These are phyloP conservation scores for Talaromyces sp. DNA, from an alignment of 2,329 filamentous ascomycete genomes.

Conservation along the genomic window DNA sequence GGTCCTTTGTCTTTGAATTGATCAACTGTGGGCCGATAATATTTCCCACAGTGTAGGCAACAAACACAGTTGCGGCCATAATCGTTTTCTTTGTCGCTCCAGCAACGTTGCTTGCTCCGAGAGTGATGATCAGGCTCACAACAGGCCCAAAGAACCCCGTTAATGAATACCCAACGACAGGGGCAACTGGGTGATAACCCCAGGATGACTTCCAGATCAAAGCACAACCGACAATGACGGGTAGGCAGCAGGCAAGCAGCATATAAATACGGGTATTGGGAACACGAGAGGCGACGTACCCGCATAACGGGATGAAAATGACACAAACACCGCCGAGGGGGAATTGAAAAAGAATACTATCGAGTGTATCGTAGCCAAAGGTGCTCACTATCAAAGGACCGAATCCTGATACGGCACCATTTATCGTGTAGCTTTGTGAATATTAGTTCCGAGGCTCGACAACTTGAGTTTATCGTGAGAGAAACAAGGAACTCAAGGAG, in stretches of 20 bases:
- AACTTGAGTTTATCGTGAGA: not conserved
- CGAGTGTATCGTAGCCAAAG: constrained; percentile 61
- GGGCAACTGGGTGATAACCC: constrained; percentile 61
- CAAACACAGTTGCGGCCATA: constrained; percentile 69
- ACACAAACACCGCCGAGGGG: constrained; percentile 67
- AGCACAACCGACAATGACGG: constrained; percentile 68
- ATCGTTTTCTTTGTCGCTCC: constrained; percentile 75
- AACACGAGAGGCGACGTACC: constrained; percentile 58
- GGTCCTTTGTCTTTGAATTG: constrained; percentile 58
- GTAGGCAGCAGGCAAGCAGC: constrained; percentile 63
- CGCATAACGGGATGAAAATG: constrained; percentile 61
- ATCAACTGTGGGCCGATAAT: constrained; percentile 72
- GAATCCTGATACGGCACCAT: constrained; percentile 67
- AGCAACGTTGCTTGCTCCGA: constrained; percentile 65
- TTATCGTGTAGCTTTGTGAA: constrained; percentile 56
- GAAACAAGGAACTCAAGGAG: not conserved
- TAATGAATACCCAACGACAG: constrained; percentile 67
- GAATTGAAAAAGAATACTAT: constrained; percentile 70
- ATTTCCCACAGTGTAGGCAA: constrained; percentile 71
- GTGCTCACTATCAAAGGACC: constrained; percentile 68
- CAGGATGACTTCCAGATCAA: constrained; percentile 68
- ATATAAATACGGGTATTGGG: constrained; percentile 62
- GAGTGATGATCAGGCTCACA: constrained; percentile 56
- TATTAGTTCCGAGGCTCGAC: not conserved
- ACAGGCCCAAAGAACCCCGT: constrained; percentile 70